Conservation (phyloP, 1,284 basidiomycete species). For the Austroboletus novae-zelandiae region DNA sequence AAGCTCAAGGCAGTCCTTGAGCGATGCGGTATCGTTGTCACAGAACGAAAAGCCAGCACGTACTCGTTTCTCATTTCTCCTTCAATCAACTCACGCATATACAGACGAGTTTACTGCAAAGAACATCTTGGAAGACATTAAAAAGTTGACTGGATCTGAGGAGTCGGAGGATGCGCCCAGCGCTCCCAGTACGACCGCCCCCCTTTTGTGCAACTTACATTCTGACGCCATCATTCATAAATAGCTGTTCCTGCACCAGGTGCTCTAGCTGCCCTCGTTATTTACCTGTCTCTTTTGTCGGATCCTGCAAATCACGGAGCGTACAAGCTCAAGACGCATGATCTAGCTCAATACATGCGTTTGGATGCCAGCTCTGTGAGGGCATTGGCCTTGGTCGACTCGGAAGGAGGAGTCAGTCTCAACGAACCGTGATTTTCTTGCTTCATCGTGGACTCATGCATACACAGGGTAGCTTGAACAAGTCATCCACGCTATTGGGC, state of each 20-base stretch:
- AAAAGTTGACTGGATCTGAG: constrained; percentile 52
- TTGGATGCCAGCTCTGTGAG: constrained; percentile 93
- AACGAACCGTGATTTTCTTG: constrained; percentile 28
- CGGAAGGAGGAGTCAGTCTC: constrained; percentile 48
- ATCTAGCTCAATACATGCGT: constrained; percentile 93
- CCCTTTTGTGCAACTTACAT: not conserved
- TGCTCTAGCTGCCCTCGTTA: constrained; percentile 77
- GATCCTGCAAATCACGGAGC: constrained; percentile 82
- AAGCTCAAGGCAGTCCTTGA: constrained; percentile 86
- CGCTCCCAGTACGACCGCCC: constrained; percentile 8
- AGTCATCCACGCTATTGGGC: constrained; percentile 87
- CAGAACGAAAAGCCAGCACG: constrained; percentile 83
- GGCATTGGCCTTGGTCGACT: constrained; percentile 86
- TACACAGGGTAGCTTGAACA: constrained; percentile 50
- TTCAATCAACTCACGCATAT: not conserved
- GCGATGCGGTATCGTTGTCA: constrained; percentile 87
- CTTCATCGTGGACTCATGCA: constrained; percentile 3
- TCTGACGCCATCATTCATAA: constrained; percentile 28
- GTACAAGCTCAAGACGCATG: constrained; percentile 84
- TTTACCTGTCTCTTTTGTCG: constrained; percentile 81
- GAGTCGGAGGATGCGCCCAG: constrained; percentile 21
- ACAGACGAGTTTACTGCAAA: constrained; percentile 83
- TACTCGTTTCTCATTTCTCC: constrained; percentile 1
- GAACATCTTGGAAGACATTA: constrained; percentile 84
- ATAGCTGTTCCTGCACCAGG: constrained; percentile 37